Base-by-base conservation (phyloP, 1,284 basidiomycete species). In the Peniophora sp. region DNA sequence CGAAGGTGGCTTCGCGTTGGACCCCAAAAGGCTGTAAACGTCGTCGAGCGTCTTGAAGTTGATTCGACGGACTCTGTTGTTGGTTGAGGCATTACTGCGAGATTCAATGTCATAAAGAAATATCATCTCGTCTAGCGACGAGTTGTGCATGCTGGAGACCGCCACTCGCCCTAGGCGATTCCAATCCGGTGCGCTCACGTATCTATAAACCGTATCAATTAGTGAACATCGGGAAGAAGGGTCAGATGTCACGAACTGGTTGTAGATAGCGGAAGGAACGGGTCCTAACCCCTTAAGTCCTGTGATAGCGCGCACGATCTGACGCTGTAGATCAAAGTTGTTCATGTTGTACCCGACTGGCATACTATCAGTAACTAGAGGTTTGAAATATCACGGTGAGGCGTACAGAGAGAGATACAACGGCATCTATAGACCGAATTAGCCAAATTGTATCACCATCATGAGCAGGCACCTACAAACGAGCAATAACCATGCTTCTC, bases 401-500 rank as follows among this genome's bases (percentile, higher is more conserved):
- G n/a, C 44, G 10, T 57, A 72, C 71, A 55, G 23, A 73, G 55
- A 46, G 63, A 68, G 3, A 72, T 35, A 11, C 65, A 61, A 44
- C 65, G 61, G 49, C 69, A 71, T 19, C 74, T 77, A 47, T 45
- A 50, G 10, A 6, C 12, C 27, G 12, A 32, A 23, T n/a, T n/a
- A 24, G 22, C 35, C 34, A 41, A 25, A 23, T 39, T 32, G 24
- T 35, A 11, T 44, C 50, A 20, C n/a, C 2, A 20, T 3, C n/a
- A n/a, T n/a, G n/a, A n/a, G n/a, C 24, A 24, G n/a, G 17, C 19
- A 64, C 72, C 59, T 58, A 76, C 73, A 75, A 58, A 36, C 73
- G 66, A 38, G 63, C 58, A 11, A 75, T 63, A 53, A 70, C 73
- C 1, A 71, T 55, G 27, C 61, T 59, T 2, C 67, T 65, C 27